A percentile compares a stretch with the other conserved stretches of the same genome.
These are phyloP conservation scores for Lachnellula subtilissima DNA, from an alignment of 2,329 filamentous ascomycete species.

Conservation along the genomic window DNA sequence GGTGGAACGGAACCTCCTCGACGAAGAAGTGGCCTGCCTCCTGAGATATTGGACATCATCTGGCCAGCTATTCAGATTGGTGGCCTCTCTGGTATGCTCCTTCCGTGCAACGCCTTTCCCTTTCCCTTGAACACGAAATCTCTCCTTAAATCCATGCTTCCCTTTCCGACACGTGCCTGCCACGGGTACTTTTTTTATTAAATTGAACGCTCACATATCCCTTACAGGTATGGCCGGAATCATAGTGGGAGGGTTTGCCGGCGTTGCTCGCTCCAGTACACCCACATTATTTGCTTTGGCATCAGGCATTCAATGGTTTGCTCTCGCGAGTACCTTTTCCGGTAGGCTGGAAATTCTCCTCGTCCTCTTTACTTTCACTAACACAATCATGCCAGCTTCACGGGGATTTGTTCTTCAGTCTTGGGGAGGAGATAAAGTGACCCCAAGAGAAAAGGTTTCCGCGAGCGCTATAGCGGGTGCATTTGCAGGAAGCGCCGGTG, in stretches of 20 bases:
- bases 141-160: too few species aligned
- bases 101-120: background rate
- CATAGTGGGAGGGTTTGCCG: conserved; percentile 62
- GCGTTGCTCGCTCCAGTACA: conserved; percentile 63
- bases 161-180: background rate
- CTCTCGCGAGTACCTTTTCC: conserved; percentile 72
- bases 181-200: background rate
- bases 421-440: conserved; percentile 41
- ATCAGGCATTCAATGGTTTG: conserved; percentile 76
- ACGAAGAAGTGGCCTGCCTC: conserved; percentile 31
- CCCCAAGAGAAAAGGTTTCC: conserved; percentile 54
- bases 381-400: conserved; percentile 38
- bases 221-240: conserved; percentile 53
- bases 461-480: conserved; percentile 69
- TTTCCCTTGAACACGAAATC: too few species aligned
- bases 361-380: background rate
- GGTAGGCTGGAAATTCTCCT: conserved; percentile 42
- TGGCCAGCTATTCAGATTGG: conserved; percentile 46
- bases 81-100: background rate
- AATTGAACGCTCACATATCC: conserved; percentile 8
- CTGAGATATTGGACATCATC: conserved; percentile 42
- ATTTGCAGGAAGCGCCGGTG: conserved; percentile 60
- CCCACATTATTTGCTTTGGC: conserved; percentile 67
- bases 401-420: conserved; percentile 43
- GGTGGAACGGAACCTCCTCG: conserved; percentile 2